phyloP scores from a whole-genome alignment of 2,329 filamentous ascomycete species.

The Apiospora aurea region DNA sequence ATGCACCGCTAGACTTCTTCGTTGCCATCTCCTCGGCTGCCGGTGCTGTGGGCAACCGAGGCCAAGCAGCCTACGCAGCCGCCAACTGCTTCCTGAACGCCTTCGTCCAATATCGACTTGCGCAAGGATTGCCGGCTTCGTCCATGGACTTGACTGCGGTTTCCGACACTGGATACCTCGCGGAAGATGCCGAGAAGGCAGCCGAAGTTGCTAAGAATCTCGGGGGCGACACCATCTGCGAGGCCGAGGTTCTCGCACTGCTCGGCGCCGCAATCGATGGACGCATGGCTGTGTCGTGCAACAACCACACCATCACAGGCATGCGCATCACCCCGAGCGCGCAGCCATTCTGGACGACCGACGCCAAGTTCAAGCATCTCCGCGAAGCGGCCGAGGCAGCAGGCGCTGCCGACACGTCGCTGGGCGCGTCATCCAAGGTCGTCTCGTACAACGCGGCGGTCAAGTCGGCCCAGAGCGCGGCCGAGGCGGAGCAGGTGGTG shows the following conservation, averaged over 20 bases:
- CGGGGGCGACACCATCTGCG: slow-evolving; percentile 56
- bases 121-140: slow-evolving; percentile 50
- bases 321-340: slow-evolving; percentile 55
- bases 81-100: slow-evolving; percentile 56
- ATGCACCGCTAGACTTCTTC: slow-evolving; percentile 55
- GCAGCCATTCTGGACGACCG: slow-evolving; percentile 60
- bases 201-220: slow-evolving; percentile 58
- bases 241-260: slow-evolving; percentile 61
- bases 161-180: slow-evolving; percentile 57
- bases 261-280: slow-evolving; percentile 59
- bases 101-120: slow-evolving; percentile 49
- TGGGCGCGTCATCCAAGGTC: slow-evolving; percentile 34
- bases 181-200: slow-evolving; percentile 52
- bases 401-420: slow-evolving; percentile 44
- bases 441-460: slow-evolving; percentile 54
- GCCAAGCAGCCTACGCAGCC: slow-evolving; percentile 60
- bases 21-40: slow-evolving; percentile 60
- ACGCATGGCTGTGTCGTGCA: slow-evolving; percentile 49
- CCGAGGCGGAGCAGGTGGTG: slow-evolving; percentile 54
- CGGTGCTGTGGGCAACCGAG: slow-evolving; percentile 58
- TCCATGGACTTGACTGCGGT: slow-evolving; percentile 62
- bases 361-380: slow-evolving; percentile 61
- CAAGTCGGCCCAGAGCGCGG: slow-evolving; percentile 49
- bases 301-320: slow-evolving; percentile 61
- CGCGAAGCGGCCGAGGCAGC: slow-evolving; percentile 50